Conservation (phyloP, 805 yeast species). For the Starmerella bombi region DNA sequence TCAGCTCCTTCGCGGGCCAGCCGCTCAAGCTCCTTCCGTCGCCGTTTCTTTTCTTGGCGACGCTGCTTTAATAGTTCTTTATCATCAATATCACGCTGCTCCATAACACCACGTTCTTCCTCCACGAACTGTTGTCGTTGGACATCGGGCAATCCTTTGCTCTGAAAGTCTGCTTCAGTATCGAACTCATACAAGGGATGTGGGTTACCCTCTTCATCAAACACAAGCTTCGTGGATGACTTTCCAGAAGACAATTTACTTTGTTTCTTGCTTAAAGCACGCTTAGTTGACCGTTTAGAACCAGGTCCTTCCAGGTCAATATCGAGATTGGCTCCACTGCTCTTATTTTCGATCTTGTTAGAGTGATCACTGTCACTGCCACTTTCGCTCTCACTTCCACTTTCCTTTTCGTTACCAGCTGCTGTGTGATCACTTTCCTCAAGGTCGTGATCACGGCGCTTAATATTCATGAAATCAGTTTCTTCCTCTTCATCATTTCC, state of each 20-base stretch:
- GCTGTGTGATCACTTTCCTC: conserved; percentile 34
- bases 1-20: conserved; percentile 32
- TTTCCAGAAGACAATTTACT: conserved; percentile 43
- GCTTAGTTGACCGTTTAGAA: conserved; percentile 74
- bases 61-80: conserved; percentile 64
- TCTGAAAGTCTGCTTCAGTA: conserved; percentile 73
- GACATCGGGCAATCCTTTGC: conserved; percentile 48
- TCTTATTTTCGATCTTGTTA: conserved; percentile 30
- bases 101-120: conserved; percentile 59
- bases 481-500: conserved; percentile 22
- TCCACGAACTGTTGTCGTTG: conserved; percentile 57
- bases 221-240: conserved; percentile 62
- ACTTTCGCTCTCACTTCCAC: neutral
- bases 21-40: conserved; percentile 68
- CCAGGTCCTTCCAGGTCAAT: conserved; percentile 32
- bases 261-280: conserved; percentile 70
- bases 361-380: neutral
- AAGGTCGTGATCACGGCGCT: conserved; percentile 61
- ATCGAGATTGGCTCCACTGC: no score
- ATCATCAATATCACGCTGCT: conserved; percentile 59
- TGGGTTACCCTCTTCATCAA: conserved; percentile 89
- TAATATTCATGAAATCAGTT: conserved; percentile 73
- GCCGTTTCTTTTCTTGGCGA: conserved; percentile 75
- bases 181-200: conserved; percentile 86
- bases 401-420: conserved; percentile 1